These are phyloP conservation scores for Lupinus albus DNA, from an alignment of 306 rosid species.

Conservation along the genomic window DNA sequence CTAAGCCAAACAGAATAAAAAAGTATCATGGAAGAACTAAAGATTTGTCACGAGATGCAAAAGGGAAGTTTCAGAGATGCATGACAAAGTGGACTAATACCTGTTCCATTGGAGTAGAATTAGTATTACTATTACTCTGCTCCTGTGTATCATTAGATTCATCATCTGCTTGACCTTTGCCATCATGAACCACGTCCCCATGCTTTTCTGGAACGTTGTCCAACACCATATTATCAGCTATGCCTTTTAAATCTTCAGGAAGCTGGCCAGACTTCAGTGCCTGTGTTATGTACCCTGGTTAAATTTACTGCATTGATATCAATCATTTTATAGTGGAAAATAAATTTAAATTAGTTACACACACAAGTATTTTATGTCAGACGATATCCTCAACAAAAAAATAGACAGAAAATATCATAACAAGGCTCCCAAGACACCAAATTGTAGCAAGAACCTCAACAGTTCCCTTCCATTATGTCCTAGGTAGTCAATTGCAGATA, in stretches of 20 bases:
- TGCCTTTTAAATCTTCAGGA: constrained; percentile 67
- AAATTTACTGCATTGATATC: constrained; percentile 9
- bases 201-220: constrained; percentile 48
- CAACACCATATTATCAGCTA: constrained; percentile 49
- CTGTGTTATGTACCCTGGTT: constrained; percentile 48
- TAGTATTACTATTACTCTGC: constrained; percentile 48
- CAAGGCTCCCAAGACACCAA: background rate
- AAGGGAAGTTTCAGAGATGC: background rate
- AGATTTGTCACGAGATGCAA: constrained; percentile 2
- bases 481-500: too few relatives aligned
- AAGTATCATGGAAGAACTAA: background rate
- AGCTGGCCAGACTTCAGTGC: constrained; percentile 90
- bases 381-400: background rate
- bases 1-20: background rate
- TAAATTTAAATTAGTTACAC: background rate
- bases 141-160: constrained; percentile 55
- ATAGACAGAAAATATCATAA: background rate
- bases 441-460: background rate
- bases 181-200: constrained; percentile 37
- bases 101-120: constrained; percentile 73
- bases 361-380: too few relatives aligned
- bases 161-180: constrained; percentile 43
- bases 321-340: background rate
- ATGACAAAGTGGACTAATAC: constrained; percentile 42
- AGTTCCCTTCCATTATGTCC: background rate